A percentile compares a stretch with the other conserved stretches of the same genome.
These are phyloP conservation scores for Porogramme epimiltina DNA, from an alignment of 1,284 basidiomycete genomes.

Conservation along the genomic window DNA sequence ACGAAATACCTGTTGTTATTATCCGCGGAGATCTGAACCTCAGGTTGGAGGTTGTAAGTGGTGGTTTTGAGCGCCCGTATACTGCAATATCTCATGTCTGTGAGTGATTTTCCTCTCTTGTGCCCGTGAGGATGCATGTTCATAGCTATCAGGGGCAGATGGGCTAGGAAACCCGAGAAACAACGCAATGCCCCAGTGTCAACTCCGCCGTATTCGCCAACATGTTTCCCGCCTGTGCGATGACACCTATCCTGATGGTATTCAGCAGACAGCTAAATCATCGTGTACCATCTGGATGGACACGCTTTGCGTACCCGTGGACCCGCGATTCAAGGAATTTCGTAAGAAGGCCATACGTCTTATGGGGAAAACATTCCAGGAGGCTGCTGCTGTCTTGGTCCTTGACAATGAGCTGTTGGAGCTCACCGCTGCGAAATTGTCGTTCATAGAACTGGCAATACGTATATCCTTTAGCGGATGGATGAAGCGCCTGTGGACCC, in stretches of 20 bases:
- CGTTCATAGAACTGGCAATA: background rate
- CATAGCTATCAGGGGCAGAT: background rate
- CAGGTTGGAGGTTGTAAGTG: too few species aligned
- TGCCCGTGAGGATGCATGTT: background rate
- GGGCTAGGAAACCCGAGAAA: slow-evolving; percentile 1
- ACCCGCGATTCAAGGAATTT: background rate
- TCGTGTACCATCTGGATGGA: slow-evolving; percentile 1
- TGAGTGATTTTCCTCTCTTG: too few species aligned
- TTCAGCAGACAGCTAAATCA: background rate
- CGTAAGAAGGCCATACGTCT: slow-evolving; percentile 3
- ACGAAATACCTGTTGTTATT: too few species aligned
- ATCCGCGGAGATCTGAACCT: too few species aligned
- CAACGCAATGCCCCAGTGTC: slow-evolving; percentile 1
- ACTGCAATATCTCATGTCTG: too few species aligned
- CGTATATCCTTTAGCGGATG: slow-evolving; percentile 4
- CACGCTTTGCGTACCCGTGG: slow-evolving; percentile 5
- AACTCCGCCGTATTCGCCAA: background rate
- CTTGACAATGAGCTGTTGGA: slow-evolving; percentile 1
- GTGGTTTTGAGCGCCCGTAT: too few species aligned
- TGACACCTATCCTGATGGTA: background rate
- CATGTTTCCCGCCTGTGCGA: too few species aligned
- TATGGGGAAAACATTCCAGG: background rate
- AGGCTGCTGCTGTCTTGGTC: background rate
- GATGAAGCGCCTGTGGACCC: slow-evolving; percentile 4
- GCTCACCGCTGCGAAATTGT: background rate